A percentile compares a stretch with the other conserved stretches of the same genome.
phyloP scores from a whole-genome alignment of 441 rosid genomes.

The Breynia disticha region DNA sequence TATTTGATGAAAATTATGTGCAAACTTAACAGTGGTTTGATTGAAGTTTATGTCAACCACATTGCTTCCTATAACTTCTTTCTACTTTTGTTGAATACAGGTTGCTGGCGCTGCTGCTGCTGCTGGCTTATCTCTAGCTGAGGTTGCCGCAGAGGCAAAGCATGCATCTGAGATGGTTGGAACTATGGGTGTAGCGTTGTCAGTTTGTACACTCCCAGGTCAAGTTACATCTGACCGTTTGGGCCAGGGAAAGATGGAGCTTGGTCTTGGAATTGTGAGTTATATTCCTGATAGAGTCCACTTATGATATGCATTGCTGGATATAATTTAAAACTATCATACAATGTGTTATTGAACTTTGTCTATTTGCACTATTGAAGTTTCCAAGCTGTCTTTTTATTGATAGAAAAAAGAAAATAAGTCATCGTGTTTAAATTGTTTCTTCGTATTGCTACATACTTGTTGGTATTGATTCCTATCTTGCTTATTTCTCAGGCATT shows the following conservation, averaged over 20 bases:
- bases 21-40: background rate
- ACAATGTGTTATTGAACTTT: background rate
- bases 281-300: constrained; percentile 8
- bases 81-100: constrained; percentile 31
- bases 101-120: constrained; percentile 99
- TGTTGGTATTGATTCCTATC: too few species aligned
- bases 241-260: constrained; percentile 95
- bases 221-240: constrained; percentile 84
- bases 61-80: constrained; percentile 2
- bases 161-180: constrained; percentile 81
- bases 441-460: background rate
- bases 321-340: background rate
- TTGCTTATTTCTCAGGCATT: too few species aligned
- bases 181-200: constrained; percentile 95
- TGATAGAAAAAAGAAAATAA: background rate
- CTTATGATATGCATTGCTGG: too few species aligned
- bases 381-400: background rate
- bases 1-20: background rate
- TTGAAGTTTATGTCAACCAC: background rate
- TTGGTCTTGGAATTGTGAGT: constrained; percentile 97
- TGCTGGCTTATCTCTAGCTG: constrained; percentile 69
- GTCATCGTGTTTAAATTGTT: background rate
- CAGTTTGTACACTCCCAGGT: constrained; percentile 94
- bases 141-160: constrained; percentile 81
- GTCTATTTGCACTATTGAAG: background rate